Evolutionary conservation across 192 early-diverging fungal species (phyloP), one percentile per base, ranked within the genome.

Genomic region (Umbelopsis ramanniana): DNA sequence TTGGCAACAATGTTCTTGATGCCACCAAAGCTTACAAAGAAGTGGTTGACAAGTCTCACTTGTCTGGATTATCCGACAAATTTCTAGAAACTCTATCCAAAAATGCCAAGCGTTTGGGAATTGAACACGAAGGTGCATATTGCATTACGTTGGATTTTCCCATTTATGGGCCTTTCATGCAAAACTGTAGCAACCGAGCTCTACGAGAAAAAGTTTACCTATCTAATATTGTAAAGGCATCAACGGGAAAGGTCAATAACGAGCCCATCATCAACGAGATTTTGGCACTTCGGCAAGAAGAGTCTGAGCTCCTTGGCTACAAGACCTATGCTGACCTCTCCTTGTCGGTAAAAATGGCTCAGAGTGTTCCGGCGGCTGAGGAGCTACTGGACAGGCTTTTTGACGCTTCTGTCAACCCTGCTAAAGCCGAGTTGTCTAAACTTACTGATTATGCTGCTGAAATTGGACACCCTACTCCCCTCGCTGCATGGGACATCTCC

Each of bases 281-380:
- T 22, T 52, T 89, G 26, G 71, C 60, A 0, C 74, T 89, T 7
- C 81, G 83, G 14, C 76, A 86, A 52, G 87, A 89, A 69, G 81
- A 83, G 24, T 84, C 87, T 2, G 54, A 60, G 0, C 55, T 87
- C 19, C 77, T 89, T 11, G 87, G 83, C 1, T 89, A 82, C 47
- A 33, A 75, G 12, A 78, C 73, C 2, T 82, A 79, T 55, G 86
- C 86, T 24, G 82, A 83, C 6, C 48, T 89, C 23, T 89, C 87
- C 0, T 76, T 89, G 1, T 79, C 83, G 12, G 81, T 77, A 48
- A 89, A 89, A 60, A 89, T 89, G 87, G 87, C 87, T 4, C 76
- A 77, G 4, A 79, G 45, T 12, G 50, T 85, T 1, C 70, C 74
- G 2, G 71, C 84, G 0, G 87, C 83, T 0, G 74, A 81, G n/a